Conservation (phyloP, 140 eudicot genomes). For the Bidens hawaiensis region DNA sequence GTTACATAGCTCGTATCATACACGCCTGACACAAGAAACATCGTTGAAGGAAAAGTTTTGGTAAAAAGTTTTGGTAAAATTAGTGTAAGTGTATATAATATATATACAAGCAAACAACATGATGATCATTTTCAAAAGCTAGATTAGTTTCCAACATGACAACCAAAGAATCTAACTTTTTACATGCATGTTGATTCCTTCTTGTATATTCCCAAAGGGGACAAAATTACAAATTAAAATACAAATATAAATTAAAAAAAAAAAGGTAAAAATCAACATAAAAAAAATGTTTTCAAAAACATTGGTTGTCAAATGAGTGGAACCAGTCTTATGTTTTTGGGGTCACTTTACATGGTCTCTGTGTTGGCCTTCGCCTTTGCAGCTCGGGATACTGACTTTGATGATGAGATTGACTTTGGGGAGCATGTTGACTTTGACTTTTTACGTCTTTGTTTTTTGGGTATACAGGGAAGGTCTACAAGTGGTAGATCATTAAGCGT, state of each 20-base stretch:
- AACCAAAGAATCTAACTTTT: conserved; percentile 39
- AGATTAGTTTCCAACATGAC: conserved; percentile 43
- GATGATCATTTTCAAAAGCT: conserved; percentile 23
- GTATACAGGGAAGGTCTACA: conserved; percentile 45
- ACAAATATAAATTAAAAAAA: conserved; percentile 9
- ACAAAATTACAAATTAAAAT: conserved; percentile 14
- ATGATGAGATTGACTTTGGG: conserved; percentile 43
- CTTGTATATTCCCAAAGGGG: conserved; percentile 29
- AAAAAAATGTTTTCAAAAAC: conserved; percentile 26
- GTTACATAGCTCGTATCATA: too few relatives aligned
- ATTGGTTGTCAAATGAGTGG: conserved; percentile 10
- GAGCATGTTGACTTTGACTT: conserved; percentile 53
- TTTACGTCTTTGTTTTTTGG: conserved; percentile 61
- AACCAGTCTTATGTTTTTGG: not conserved
- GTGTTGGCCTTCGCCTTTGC: conserved; percentile 51
- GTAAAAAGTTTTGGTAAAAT: too few relatives aligned
- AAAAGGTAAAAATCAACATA: conserved; percentile 9
- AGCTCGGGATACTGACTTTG: too few relatives aligned
- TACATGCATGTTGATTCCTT: conserved; percentile 46
- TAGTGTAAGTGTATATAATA: too few relatives aligned
- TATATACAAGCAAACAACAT: conserved; percentile 25
- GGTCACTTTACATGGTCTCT: conserved; percentile 39
- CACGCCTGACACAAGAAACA: too few relatives aligned
- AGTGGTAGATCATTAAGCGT: conserved; percentile 37
- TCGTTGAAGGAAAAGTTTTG: too few relatives aligned